Base-by-base conservation (phyloP, 306 rosid genomes). In the Gastrolobium bilobum region DNA sequence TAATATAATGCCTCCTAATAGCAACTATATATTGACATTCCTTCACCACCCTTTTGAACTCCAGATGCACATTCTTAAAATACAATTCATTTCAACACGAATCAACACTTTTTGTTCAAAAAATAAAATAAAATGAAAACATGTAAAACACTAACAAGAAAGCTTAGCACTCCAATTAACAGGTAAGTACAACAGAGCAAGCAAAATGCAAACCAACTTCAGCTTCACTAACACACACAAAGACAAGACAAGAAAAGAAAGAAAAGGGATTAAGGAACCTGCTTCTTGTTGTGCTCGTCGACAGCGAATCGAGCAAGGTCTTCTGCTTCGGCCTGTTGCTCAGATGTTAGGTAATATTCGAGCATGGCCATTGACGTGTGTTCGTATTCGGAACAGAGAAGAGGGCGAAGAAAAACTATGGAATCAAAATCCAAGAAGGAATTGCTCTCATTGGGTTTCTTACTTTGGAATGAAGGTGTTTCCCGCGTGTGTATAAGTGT, bases 291-390 rank as follows among this genome's bases (percentile, higher is more conserved):
- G 87, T 95, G 91, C 46, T 91, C 90, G 0, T 90, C 91, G 34
- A 95, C 93, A 0, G 99, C 98, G 86, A 87, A 95, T 7, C 94
- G 88, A 59, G 96, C 97, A 9, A 95, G 92, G 67, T 53, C 50
- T 4, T 91, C 96, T 46, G 70, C 62, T 34, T 91, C 93, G 42
- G 7, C 51, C 87, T 72, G 86, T 95, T 95, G 1, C 74, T 90
- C 84, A 62, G 86, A 48, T 3, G 9, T 73, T 0, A 3, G 84
- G 31, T 89, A 87, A 42, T 88, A 97, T 76, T 96, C 96, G 64
- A 73, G 68, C 0, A 75, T 67, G 63, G 90, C 87, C 92, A 93
- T 91, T 13, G 76, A 50, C 1, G 81, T 46, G 65, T 53, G 80
- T 57, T 58, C 75, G 74, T 26, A 84, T 4, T 87, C 20, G 26